Evolutionary conservation across 208 protist genomes (phyloP), one percentile per base, ranked within the genome.

Genomic region (Naegleria fowleri): DNA sequence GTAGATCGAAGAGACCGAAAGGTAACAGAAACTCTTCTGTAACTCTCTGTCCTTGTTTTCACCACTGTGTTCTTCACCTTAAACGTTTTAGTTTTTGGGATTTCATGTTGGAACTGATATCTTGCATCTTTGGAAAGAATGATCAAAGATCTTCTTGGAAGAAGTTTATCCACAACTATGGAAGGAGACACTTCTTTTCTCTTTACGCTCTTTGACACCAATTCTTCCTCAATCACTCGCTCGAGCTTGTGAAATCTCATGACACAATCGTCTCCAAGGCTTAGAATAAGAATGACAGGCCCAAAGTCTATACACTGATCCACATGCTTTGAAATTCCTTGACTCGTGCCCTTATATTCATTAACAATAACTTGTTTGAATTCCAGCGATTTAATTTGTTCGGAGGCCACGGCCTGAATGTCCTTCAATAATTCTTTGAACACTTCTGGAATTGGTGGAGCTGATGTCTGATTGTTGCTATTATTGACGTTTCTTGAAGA

Each of bases 321-420:
- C 7, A 79, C 67, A 79, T 79, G 67, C n/a, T 79, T 79, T 36
- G 67, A 79, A 33, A 79, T 79, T 6, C 67, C 67, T 79, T 79
- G 67, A 7, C 36, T 79, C 3, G 67, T 33, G 19, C 67, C 67
- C 29, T 79, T 79, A 9, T 79, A 79, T 79, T 79, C 67, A 79
- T 79, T 79, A 33, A 79, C n/a, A 36, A 79, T 79, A 33, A 79
- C 67, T 79, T 79, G 67, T 7, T 79, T 79, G n/a, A 79, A 79
- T 9, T 79, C 67, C 25, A 75, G 1, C 13, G 13, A n/a, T 75
- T 16, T 11, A 79, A 79, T 79, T 79, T 5, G 25, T 36, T 79
- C 29, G 9, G 16, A 36, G 9, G 19, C 29, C 29, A 79, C 29
- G 1, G 0, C n/a, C 29, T 79, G 29, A 19, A 67, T 67, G 3